Evolutionary conservation across 192 early-diverging fungal species (phyloP), one percentile per base, ranked within the genome.

Genomic region (Backusella circina): DNA sequence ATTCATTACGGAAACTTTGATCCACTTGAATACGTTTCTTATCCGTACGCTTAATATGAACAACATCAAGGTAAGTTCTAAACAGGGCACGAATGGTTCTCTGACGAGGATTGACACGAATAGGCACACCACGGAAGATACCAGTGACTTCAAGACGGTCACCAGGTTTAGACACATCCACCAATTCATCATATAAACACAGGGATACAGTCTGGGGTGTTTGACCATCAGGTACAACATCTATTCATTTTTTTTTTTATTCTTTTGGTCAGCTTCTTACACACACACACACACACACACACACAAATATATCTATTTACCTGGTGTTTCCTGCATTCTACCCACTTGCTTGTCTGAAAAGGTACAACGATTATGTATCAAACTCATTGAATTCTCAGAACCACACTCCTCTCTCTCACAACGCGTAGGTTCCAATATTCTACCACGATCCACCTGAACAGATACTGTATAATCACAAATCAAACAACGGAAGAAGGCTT

Each of bases 161-260:
- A 86, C 97, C 97, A 13, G 97, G 92, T 77, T 97, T 96, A 57
- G 86, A 85, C 30, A 93, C 88, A 80, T 99, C 97, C 0, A 98
- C 97, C 54, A 99, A 82, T 75, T 99, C 96, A 75, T 99, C 96
- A 79, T 97, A 95, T 76, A 95, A 80, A 68, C 90, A 93, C 77
- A 99, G 73, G 0, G 96, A 92, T 7, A 99, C 95, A 13, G 95
- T 95, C 79, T 99, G 95, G n/a, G 97, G 97, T 10, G 97, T 99
- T 82, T 99, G 96, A 36, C 97, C 97, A 72, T 98, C 97, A 30
- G 97, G 97, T 47, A 97, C 95, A 31, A 88, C 85, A 83, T 95
- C 93, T 93, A 51, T 18, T 47, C 44, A 18, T 1, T 15, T n/a
- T 16, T 47, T 47, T 47, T 47, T 16, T 47, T 44, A 13, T n/a